phyloP scores from a whole-genome alignment of 352 stramenopile genomes.

The Phytopythium boreale region DNA sequence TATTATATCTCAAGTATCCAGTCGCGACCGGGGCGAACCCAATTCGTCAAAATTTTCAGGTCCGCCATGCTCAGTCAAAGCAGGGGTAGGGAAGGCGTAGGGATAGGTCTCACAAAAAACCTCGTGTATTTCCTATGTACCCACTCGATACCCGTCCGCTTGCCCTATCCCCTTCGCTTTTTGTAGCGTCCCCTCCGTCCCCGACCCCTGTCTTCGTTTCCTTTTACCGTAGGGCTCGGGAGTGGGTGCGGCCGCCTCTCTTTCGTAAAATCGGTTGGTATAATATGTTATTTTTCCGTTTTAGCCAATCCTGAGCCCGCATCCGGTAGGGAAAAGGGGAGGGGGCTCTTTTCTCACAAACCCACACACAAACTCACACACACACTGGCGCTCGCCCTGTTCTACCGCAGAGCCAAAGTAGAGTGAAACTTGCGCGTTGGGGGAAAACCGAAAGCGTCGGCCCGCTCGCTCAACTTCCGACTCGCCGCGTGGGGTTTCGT shows the following conservation, averaged over 20 bases:
- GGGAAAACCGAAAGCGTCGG: not conserved
- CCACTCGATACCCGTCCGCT: not conserved
- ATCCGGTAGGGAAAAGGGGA: not conserved
- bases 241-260: not conserved
- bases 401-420: not conserved
- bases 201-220: no score
- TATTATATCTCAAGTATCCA: slow-evolving; percentile 10
- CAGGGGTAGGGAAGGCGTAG: slow-evolving; percentile 3
- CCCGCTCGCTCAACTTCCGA: not conserved
- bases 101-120: not conserved
- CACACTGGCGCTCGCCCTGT: not conserved
- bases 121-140: not conserved
- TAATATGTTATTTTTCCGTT: not conserved
- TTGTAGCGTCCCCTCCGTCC: no score
- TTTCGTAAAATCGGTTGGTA: not conserved
- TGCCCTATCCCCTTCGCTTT: not conserved
- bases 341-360: not conserved
- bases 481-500: not conserved
- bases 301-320: not conserved
- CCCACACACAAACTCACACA: not conserved
- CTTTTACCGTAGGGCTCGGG: no score
- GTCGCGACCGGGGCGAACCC: slow-evolving; percentile 1
- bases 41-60: not conserved
- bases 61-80: not conserved
- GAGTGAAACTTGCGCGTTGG: slow-evolving; percentile 4